Conservation (phyloP, 371 early-diverging fungal genomes). For the Mortierella sp. region DNA sequence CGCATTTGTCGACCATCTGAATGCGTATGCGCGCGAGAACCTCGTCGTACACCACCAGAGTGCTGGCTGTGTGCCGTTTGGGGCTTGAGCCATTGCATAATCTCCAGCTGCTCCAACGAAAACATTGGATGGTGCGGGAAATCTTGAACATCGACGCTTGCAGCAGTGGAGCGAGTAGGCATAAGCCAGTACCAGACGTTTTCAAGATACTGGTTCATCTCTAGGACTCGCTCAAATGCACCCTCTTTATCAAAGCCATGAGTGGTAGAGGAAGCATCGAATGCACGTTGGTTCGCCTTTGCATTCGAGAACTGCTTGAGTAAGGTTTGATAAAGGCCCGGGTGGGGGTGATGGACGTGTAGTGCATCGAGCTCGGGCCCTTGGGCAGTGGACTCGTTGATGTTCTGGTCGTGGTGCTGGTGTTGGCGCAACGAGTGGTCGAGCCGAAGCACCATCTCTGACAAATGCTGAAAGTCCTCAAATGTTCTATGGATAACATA, state of each 20-base stretch:
- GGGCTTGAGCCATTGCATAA: conserved; percentile 47
- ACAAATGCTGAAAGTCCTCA: conserved; percentile 38
- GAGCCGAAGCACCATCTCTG: conserved; percentile 33
- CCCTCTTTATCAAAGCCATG: conserved; percentile 49
- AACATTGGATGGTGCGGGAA: conserved; percentile 7
- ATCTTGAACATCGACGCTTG: too few relatives aligned
- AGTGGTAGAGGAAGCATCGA: conserved; percentile 45
- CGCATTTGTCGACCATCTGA: conserved; percentile 44
- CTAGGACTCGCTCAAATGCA: conserved; percentile 40
- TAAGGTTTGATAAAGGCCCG: conserved; percentile 28
- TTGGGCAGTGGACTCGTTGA: neutral
- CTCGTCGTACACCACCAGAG: too few relatives aligned
- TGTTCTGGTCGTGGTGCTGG: neutral
- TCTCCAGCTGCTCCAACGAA: conserved; percentile 19
- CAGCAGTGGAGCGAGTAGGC: conserved; percentile 8
- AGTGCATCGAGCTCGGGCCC: conserved; percentile 11
- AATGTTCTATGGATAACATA: conserved; percentile 49
- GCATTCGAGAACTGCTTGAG: conserved; percentile 35
- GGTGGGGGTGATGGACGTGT: conserved; percentile 32
- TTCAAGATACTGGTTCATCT: conserved; percentile 42
- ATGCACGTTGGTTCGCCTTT: conserved; percentile 47
- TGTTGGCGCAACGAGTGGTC: conserved; percentile 9
- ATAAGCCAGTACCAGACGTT: conserved; percentile 40
- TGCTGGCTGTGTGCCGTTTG: too few relatives aligned
- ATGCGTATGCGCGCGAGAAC: conserved; percentile 12